Percentiles rank a stretch among this genome's conserved stretches.
Conservation (phyloP, 768 basidiomycete genomes). For the Paxillus rubicundulus region DNA sequence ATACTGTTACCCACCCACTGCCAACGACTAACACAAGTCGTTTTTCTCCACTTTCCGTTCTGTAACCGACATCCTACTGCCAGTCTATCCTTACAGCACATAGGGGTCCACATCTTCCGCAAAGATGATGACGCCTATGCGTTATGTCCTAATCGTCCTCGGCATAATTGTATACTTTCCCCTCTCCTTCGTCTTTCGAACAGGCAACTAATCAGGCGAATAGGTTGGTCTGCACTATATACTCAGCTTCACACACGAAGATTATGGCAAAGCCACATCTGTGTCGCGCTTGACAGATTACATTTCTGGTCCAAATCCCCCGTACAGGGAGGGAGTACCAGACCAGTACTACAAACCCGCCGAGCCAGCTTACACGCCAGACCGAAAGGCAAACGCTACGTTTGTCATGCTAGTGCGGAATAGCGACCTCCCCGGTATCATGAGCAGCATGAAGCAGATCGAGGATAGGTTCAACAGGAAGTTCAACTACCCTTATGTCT, state of each 20-base stretch:
- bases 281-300: constrained; percentile 31
- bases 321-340: constrained; percentile 57
- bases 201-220: constrained; percentile 8
- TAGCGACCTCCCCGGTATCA: constrained; percentile 54
- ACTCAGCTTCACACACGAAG: constrained; percentile 42
- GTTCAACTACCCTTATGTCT: constrained; percentile 82
- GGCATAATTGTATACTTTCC: constrained; percentile 42
- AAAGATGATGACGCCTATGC: constrained; percentile 59
- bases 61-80: background rate
- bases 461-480: constrained; percentile 86
- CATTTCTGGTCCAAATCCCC: constrained; percentile 33
- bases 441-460: constrained; percentile 67
- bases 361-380: constrained; percentile 36
- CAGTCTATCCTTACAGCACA: constrained; percentile 1
- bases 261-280: constrained; percentile 41
- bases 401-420: constrained; percentile 81
- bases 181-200: background rate
- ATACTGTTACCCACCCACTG: too few species aligned
- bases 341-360: constrained; percentile 52
- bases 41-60: background rate
- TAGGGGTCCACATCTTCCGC: constrained; percentile 3
- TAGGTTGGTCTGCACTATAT: constrained; percentile 42
- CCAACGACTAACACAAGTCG: background rate
- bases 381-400: constrained; percentile 76
- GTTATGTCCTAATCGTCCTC: constrained; percentile 51